Percentiles rank a stretch among this genome's conserved stretches.
Conservation (phyloP, 1,139 yeast genomes). For the Blastobotrys malaysiensis region DNA sequence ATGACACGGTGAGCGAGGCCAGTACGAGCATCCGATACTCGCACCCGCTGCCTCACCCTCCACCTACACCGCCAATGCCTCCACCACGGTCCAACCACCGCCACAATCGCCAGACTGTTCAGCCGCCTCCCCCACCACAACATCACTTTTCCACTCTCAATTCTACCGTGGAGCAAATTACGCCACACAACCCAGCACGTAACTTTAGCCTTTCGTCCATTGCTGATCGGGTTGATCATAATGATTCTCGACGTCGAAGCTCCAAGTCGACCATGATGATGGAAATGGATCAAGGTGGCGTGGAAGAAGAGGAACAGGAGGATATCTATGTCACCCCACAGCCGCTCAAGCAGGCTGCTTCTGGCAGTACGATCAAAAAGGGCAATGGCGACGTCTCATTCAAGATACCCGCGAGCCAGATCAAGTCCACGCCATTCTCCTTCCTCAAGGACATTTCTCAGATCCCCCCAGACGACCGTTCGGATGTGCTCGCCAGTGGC, state of each 20-base stretch:
- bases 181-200: background rate
- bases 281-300: background rate
- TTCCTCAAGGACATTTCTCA: slow-evolving; percentile 1
- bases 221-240: background rate
- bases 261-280: background rate
- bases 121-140: too few relatives aligned
- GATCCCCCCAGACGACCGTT: background rate
- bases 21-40: slow-evolving; percentile 7
- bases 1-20: background rate
- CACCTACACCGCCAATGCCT: background rate
- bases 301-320: slow-evolving; percentile 3
- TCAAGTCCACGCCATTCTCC: slow-evolving; percentile 8
- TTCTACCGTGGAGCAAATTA: background rate
- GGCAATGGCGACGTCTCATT: slow-evolving; percentile 22
- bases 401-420: slow-evolving; percentile 15
- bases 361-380: slow-evolving; percentile 3
- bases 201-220: background rate
- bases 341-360: slow-evolving; percentile 8
- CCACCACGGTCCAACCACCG: background rate
- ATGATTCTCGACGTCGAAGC: background rate
- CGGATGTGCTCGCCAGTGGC: background rate
- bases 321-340: background rate
- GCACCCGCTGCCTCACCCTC: background rate
- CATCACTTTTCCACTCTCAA: background rate
- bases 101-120: background rate